Percentiles rank a stretch among this genome's conserved stretches.
Evolutionary conservation across 306 rosid species (phyloP).

Genomic region (Macrotyloma uniflorum): DNA sequence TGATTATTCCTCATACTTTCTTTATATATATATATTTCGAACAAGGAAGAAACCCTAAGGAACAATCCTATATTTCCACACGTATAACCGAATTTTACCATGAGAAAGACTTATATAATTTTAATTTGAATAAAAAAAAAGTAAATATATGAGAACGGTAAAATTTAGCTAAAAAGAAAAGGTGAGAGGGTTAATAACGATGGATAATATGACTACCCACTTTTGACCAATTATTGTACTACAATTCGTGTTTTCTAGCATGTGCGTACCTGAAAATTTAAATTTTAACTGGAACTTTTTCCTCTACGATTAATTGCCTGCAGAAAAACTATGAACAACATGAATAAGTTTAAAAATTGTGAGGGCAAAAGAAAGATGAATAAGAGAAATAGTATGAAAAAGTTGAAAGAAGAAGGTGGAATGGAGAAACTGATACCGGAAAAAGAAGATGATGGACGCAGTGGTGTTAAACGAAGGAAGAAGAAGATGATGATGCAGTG

Average conservation of each 20-base stretch:
- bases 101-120: background rate
- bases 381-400: background rate
- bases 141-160: background rate
- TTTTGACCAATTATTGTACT: background rate
- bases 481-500: no score
- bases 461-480: no score
- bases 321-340: background rate
- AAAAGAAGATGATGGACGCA: background rate
- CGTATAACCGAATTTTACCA: background rate
- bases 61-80: background rate
- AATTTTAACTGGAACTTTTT: no score
- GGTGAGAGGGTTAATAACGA: background rate
- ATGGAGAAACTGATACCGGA: background rate
- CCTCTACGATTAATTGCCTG: no score
- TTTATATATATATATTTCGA: no score
- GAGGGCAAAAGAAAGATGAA: background rate
- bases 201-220: background rate
- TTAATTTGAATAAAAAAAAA: background rate
- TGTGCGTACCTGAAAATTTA: background rate
- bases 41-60: no score
- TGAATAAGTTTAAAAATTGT: background rate
- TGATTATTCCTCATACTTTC: no score
- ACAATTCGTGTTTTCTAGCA: no score
- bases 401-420: background rate
- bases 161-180: background rate